A percentile compares a stretch with the other conserved stretches of the same genome.
Evolutionary conservation across 2,329 filamentous ascomycete genomes (phyloP).

Genomic region (Mycocentrospora acerina): DNA sequence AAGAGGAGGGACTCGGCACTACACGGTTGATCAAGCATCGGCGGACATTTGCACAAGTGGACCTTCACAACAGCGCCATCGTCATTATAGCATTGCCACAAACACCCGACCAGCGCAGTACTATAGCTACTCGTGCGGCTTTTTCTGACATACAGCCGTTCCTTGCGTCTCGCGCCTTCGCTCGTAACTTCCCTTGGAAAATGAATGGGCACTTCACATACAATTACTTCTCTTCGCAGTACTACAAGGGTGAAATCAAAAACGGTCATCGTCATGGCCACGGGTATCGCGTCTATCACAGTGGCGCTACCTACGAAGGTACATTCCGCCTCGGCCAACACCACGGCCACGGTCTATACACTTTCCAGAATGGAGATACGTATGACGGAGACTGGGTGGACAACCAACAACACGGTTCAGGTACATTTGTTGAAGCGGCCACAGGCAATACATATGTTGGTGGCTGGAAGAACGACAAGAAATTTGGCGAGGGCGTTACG

Average conservation of each 20-base stretch:
- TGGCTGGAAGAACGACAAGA: constrained; percentile 61
- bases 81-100: constrained; percentile 34
- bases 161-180: constrained; percentile 44
- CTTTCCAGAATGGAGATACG: constrained; percentile 66
- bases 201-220: constrained; percentile 51
- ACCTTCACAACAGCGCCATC: constrained; percentile 35
- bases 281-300: constrained; percentile 56
- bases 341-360: constrained; percentile 59
- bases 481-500: constrained; percentile 62
- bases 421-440: constrained; percentile 56
- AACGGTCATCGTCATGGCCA: constrained; percentile 54
- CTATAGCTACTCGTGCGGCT: constrained; percentile 34
- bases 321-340: constrained; percentile 55
- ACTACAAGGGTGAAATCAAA: constrained; percentile 56
- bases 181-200: constrained; percentile 47
- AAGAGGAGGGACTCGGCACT: constrained; percentile 45
- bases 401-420: constrained; percentile 63
- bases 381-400: constrained; percentile 61
- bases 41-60: constrained; percentile 35
- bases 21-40: constrained; percentile 31
- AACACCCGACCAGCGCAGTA: constrained; percentile 29
- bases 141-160: constrained; percentile 45
- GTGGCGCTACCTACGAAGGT: constrained; percentile 59
- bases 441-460: constrained; percentile 64
- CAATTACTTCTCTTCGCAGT: constrained; percentile 58